Conservation (phyloP, 2,329 filamentous ascomycete species). For the Fusarium albidum region DNA sequence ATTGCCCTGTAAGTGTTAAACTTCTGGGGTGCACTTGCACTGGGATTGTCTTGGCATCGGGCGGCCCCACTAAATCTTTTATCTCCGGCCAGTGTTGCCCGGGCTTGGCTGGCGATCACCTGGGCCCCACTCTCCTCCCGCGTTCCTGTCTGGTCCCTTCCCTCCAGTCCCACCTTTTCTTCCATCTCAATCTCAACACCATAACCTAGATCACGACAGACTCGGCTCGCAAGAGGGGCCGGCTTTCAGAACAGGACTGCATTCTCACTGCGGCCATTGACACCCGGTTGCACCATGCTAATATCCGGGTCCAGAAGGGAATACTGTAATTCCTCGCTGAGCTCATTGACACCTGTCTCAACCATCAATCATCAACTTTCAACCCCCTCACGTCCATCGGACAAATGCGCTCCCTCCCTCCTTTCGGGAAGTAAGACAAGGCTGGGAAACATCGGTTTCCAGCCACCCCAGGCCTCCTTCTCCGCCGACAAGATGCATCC, state of each 20-base stretch:
- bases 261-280: neutral
- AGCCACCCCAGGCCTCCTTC: neutral
- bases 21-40: constrained; percentile 6
- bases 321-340: too few relatives aligned
- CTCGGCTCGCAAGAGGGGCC: neutral
- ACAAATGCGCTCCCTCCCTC: constrained; percentile 14
- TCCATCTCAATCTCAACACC: constrained; percentile 10
- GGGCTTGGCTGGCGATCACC: constrained; percentile 1
- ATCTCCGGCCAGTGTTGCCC: constrained; percentile 1
- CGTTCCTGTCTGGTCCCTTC: neutral
- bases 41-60: neutral
- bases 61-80: constrained; percentile 30
- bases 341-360: neutral
- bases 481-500: neutral
- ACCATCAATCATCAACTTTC: neutral
- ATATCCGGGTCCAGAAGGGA: neutral
- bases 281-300: too few relatives aligned
- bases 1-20: neutral
- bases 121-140: constrained; percentile 5
- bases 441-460: neutral
- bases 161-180: constrained; percentile 6
- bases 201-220: constrained; percentile 1
- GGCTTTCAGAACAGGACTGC: too few relatives aligned
- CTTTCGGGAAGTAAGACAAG: neutral
- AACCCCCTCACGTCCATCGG: constrained; percentile 17